These are phyloP conservation scores for Phytopythium ostracodes DNA, from an alignment of 352 stramenopile genomes.

Conservation along the genomic window DNA sequence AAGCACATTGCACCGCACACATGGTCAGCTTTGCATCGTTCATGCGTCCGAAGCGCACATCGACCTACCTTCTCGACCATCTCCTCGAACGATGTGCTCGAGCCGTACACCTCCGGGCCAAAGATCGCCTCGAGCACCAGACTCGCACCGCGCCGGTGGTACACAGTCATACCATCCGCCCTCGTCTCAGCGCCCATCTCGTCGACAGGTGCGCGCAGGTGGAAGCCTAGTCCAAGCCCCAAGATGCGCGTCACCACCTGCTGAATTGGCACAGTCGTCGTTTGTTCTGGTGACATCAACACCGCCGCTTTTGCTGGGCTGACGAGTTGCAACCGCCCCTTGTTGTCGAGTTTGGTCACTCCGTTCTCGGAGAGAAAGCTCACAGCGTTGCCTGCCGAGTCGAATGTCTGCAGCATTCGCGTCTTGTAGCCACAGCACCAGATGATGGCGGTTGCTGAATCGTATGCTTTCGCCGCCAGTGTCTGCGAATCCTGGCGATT, in stretches of 20 bases:
- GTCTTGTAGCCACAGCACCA: conserved; percentile 83
- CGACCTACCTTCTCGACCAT: conserved; percentile 74
- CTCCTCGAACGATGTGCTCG: conserved; percentile 64
- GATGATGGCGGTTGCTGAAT: conserved; percentile 66
- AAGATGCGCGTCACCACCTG: conserved; percentile 22
- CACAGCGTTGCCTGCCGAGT: conserved; percentile 37
- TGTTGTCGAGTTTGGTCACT: conserved; percentile 63
- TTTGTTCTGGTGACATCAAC: neutral
- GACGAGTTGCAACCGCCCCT: conserved; percentile 38
- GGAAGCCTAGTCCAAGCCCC: conserved; percentile 77
- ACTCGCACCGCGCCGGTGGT: conserved; percentile 66
- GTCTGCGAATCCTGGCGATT: conserved; percentile 50
- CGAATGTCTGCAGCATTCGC: conserved; percentile 48
- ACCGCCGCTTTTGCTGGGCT: neutral
- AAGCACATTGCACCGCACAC: neutral
- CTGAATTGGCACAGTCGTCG: conserved; percentile 8
- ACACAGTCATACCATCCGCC: conserved; percentile 84
- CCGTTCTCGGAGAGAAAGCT: conserved; percentile 48
- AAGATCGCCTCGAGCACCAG: conserved; percentile 75
- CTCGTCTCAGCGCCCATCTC: conserved; percentile 74
- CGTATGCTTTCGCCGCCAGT: conserved; percentile 58
- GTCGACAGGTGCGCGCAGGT: conserved; percentile 66
- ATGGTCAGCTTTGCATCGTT: neutral
- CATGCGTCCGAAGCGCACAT: neutral
- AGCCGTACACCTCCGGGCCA: conserved; percentile 53